Conservation (phyloP, 495 filamentous ascomycete species). For the Podospora appendiculata region DNA sequence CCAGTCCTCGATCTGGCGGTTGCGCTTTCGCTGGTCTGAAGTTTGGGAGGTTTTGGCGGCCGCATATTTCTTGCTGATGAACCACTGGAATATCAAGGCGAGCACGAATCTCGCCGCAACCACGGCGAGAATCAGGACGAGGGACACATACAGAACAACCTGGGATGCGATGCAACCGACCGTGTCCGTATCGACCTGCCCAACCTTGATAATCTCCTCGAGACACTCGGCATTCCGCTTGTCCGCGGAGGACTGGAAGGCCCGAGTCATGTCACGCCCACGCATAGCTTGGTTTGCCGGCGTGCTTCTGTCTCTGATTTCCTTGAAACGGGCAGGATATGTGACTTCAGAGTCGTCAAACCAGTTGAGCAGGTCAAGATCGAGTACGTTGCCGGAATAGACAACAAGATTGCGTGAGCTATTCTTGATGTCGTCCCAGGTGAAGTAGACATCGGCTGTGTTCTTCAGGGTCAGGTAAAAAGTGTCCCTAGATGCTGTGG, state of each 20-base stretch:
- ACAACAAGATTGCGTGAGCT: slow-evolving; percentile 80
- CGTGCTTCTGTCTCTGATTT: slow-evolving; percentile 49
- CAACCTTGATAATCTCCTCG: slow-evolving; percentile 88
- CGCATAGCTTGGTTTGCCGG: slow-evolving; percentile 60
- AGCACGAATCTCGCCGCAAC: slow-evolving; percentile 81
- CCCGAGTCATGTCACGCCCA: slow-evolving; percentile 85
- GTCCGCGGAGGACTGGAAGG: slow-evolving; percentile 68
- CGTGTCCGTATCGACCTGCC: slow-evolving; percentile 89
- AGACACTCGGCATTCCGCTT: slow-evolving; percentile 80
- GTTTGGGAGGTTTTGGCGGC: slow-evolving; percentile 65
- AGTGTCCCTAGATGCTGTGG: slow-evolving; percentile 49
- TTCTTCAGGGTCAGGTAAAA: slow-evolving; percentile 66
- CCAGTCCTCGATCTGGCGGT: slow-evolving; percentile 97
- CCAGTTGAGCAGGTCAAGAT: slow-evolving; percentile 86
- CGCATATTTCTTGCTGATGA: slow-evolving; percentile 74
- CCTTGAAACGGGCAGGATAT: slow-evolving; percentile 69
- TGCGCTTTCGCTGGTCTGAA: slow-evolving; percentile 67
- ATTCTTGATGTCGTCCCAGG: slow-evolving; percentile 92
- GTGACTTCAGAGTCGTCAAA: slow-evolving; percentile 81
- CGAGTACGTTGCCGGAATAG: slow-evolving; percentile 88
- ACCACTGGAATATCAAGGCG: slow-evolving; percentile 94
- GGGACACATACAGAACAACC: slow-evolving; percentile 90
- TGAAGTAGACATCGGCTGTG: slow-evolving; percentile 71
- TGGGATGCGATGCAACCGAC: slow-evolving; percentile 97
- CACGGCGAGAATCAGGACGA: slow-evolving; percentile 88